A percentile compares a stretch with the other conserved stretches of the same genome.
Evolutionary conservation across 352 stramenopile genomes (phyloP).

Genomic region (Phytophthora idaei): DNA sequence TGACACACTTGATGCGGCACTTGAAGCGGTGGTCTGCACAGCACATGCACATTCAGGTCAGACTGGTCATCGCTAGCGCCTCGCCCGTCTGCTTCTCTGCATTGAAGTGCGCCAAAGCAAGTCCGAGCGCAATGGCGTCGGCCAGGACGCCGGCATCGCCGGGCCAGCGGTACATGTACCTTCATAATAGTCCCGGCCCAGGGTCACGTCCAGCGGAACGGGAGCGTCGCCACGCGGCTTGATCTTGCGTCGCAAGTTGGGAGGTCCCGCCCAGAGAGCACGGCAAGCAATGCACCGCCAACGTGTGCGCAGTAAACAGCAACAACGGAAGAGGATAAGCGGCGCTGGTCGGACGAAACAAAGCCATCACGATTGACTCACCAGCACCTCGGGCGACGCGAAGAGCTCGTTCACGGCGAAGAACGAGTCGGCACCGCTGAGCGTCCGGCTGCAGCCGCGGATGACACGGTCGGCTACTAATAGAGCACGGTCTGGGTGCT

Average conservation of each 20-base stretch:
- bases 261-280: slow-evolving; percentile 11
- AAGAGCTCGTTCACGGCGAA: slow-evolving; percentile 80
- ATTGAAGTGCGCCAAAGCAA: slow-evolving; percentile 38
- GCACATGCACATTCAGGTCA: slow-evolving; percentile 32
- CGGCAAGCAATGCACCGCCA: slow-evolving; percentile 7
- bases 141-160: slow-evolving; percentile 12
- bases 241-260: slow-evolving; percentile 40
- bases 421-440: slow-evolving; percentile 78
- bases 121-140: slow-evolving; percentile 25
- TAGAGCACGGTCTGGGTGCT: slow-evolving; percentile 51
- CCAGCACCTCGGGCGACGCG: slow-evolving; percentile 55
- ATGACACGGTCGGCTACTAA: slow-evolving; percentile 68
- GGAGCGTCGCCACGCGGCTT: slow-evolving; percentile 53
- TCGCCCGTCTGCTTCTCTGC: slow-evolving; percentile 33
- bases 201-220: slow-evolving; percentile 64
- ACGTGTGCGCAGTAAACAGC: slow-evolving; percentile 7
- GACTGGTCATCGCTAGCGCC: slow-evolving; percentile 12
- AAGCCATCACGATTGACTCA: slow-evolving; percentile 24
- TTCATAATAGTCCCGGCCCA: slow-evolving; percentile 49
- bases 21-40: slow-evolving; percentile 65
- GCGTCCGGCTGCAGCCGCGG: slow-evolving; percentile 73
- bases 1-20: slow-evolving; percentile 73
- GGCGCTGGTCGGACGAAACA: neutral
- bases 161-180: slow-evolving; percentile 38
- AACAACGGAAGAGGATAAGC: slow-evolving; percentile 4